Percentiles rank a stretch among this genome's conserved stretches.
These are phyloP conservation scores for Rhodotorula sp. DNA, from an alignment of 1,284 basidiomycete species.

Conservation along the genomic window DNA sequence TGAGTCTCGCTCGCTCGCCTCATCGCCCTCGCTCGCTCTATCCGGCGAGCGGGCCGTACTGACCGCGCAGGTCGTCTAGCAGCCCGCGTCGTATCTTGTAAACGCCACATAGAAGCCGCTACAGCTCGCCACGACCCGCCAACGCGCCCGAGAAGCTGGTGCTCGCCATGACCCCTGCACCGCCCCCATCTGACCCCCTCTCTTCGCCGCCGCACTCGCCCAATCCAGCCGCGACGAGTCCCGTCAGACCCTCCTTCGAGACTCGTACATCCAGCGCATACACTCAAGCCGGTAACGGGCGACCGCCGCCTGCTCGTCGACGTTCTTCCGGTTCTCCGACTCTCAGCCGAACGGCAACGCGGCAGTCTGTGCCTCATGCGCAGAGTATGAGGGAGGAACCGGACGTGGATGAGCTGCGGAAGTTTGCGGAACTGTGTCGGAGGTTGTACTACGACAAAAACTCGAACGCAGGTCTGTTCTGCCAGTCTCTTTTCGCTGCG, in stretches of 20 bases:
- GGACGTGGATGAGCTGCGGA: slow-evolving; percentile 8
- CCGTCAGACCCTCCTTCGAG: background rate
- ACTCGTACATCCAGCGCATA: background rate
- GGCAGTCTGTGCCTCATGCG: background rate
- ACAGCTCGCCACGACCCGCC: background rate
- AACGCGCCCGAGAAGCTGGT: slow-evolving; percentile 5
- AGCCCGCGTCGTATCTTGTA: no score
- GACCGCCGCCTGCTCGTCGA: background rate
- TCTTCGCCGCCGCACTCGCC: background rate
- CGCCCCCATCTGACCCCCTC: background rate
- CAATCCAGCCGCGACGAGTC: no score
- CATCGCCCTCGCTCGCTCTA: background rate
- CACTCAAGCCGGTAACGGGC: background rate
- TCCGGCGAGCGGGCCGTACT: background rate
- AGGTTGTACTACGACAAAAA: slow-evolving; percentile 30
- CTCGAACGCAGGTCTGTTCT: background rate
- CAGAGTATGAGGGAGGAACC: background rate
- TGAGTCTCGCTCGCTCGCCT: no score
- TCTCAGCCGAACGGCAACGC: background rate
- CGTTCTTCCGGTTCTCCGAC: background rate
- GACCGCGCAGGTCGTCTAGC: background rate
- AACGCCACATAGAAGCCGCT: background rate
- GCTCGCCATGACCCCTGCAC: background rate
- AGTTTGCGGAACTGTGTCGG: slow-evolving; percentile 18
- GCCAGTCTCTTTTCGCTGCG: background rate